Percentiles rank a stretch among this genome's conserved stretches.
Evolutionary conservation across 768 basidiomycete genomes (phyloP).

Genomic region (Collybia nuda): DNA sequence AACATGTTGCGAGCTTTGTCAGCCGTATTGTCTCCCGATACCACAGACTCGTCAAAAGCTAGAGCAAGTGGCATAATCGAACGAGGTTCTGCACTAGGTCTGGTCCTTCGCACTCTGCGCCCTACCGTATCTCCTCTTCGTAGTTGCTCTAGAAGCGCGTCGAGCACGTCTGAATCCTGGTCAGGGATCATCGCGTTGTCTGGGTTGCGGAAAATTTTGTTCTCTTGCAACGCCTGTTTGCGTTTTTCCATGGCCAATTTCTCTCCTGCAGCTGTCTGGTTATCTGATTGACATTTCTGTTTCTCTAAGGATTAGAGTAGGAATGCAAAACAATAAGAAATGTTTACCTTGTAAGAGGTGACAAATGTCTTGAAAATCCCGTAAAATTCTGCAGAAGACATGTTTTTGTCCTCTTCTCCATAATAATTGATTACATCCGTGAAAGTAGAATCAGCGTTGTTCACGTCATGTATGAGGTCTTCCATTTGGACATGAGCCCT

Average conservation of each 20-base stretch:
- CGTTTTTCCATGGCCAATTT: conserved; percentile 66
- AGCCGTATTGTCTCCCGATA: conserved; percentile 29
- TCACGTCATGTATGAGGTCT: conserved; percentile 85
- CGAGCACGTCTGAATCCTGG: conserved; percentile 64
- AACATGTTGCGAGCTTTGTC: conserved; percentile 75
- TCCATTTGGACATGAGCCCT: conserved; percentile 75
- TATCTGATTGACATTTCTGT: conserved; percentile 88
- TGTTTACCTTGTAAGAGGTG: conserved; percentile 78
- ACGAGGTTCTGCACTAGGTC: conserved; percentile 37
- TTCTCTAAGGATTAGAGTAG: background rate
- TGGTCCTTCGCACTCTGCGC: conserved; percentile 52
- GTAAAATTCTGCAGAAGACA: conserved; percentile 91
- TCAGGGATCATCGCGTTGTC: conserved; percentile 35
- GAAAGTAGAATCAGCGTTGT: conserved; percentile 80
- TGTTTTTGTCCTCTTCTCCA: conserved; percentile 88
- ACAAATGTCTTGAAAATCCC: conserved; percentile 97
- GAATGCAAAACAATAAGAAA: background rate
- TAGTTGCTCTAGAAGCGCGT: conserved; percentile 69
- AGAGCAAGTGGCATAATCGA: conserved; percentile 31
- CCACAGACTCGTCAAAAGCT: conserved; percentile 29
- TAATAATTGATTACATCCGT: conserved; percentile 87
- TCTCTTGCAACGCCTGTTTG: conserved; percentile 64
- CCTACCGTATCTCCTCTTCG: conserved; percentile 66
- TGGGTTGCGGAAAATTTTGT: conserved; percentile 52
- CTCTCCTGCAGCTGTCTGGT: conserved; percentile 73